phyloP scores from a whole-genome alignment of 2,329 filamentous ascomycete genomes.

The Coniochaeta pulveracea region DNA sequence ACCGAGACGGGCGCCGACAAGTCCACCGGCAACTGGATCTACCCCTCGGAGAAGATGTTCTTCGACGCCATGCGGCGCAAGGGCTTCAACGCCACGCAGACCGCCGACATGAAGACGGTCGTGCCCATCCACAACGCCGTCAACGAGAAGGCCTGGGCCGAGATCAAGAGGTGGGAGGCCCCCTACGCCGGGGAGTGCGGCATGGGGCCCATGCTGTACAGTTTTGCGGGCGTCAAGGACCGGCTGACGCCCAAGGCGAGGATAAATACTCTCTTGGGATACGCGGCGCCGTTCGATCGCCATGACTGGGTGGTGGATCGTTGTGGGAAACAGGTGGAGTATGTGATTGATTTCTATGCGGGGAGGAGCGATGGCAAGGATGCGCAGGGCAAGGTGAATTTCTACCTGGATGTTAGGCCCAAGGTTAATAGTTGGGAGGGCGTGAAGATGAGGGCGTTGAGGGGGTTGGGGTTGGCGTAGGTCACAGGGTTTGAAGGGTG shows the following conservation, averaged over 20 bases:
- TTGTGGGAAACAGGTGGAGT: slow-evolving; percentile 77
- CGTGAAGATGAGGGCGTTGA: slow-evolving; percentile 51
- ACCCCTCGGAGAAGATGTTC: slow-evolving; percentile 94
- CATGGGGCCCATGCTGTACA: slow-evolving; percentile 67
- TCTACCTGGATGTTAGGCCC: slow-evolving; percentile 57
- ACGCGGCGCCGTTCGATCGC: slow-evolving; percentile 82
- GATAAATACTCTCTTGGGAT: slow-evolving; percentile 76
- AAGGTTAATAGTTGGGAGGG: slow-evolving; percentile 60
- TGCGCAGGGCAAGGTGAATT: slow-evolving; percentile 37
- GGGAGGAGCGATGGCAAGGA: slow-evolving; percentile 39
- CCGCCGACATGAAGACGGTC: slow-evolving; percentile 76
- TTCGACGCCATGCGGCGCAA: slow-evolving; percentile 96
- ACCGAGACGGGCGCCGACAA: slow-evolving; percentile 62
- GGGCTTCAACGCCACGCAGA: slow-evolving; percentile 58
- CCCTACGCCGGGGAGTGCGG: slow-evolving; percentile 44
- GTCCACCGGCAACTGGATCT: slow-evolving; percentile 82
- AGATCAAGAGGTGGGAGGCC: slow-evolving; percentile 83
- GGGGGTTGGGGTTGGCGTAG: slow-evolving; percentile 31
- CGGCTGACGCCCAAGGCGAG: slow-evolving; percentile 72
- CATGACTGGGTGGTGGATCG: slow-evolving; percentile 97
- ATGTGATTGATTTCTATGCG: slow-evolving; percentile 96
- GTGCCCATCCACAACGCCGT: slow-evolving; percentile 98
- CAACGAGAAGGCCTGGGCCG: slow-evolving; percentile 89
- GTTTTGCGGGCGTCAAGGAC: slow-evolving; percentile 64
- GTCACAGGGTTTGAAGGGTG: too few species aligned